These are phyloP conservation scores for Fusarium ambrosium DNA, from an alignment of 2,329 filamentous ascomycete species.

Conservation along the genomic window DNA sequence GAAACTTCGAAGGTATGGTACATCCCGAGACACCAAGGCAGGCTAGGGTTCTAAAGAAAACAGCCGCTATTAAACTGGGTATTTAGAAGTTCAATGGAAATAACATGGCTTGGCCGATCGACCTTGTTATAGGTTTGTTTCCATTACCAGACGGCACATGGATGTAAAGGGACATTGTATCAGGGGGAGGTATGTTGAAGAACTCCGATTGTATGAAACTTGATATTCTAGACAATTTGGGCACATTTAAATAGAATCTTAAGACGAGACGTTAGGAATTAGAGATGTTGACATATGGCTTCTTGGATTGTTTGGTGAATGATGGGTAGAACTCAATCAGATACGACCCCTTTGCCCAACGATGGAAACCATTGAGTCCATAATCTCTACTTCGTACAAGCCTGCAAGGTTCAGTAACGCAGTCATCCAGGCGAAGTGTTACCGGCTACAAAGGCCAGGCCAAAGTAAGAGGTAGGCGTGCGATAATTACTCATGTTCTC, in stretches of 20 bases:
- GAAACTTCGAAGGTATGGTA: neutral
- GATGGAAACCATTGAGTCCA: neutral
- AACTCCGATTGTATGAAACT: neutral
- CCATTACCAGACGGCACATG: no score
- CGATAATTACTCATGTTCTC: slow-evolving; percentile 32
- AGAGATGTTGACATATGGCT: neutral
- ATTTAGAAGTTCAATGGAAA: neutral
- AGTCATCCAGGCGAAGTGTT: neutral
- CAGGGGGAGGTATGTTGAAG: neutral
- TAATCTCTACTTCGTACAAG: neutral
- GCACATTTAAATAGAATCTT: neutral
- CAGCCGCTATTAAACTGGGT: neutral
- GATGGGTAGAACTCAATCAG: neutral
- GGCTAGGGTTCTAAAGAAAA: neutral
- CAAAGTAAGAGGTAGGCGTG: neutral
- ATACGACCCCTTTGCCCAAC: neutral
- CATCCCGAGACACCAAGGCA: neutral
- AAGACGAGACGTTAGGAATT: neutral
- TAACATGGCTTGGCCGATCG: neutral
- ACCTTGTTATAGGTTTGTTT: neutral
- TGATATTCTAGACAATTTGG: neutral
- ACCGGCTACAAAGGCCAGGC: neutral
- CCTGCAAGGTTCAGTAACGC: neutral
- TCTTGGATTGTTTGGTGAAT: neutral
- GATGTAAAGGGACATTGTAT: neutral